Base-by-base conservation (phyloP, 1,139 yeast species). In the Nematodospora anomalae region DNA sequence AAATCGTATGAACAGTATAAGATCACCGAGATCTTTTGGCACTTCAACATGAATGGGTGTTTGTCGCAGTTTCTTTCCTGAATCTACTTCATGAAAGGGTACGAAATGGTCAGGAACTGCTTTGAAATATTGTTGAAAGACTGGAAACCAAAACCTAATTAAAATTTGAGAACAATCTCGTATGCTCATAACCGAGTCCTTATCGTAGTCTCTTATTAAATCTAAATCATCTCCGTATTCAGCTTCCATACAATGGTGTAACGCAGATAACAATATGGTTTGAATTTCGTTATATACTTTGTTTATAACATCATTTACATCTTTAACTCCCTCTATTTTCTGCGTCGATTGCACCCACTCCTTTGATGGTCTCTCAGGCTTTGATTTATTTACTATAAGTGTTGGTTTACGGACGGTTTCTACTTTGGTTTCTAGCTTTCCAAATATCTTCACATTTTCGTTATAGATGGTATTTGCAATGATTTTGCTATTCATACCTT, bases 181-280 rank as follows among this genome's bases (percentile, higher is more conserved):
- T n/a, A 83, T 50, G 2, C 62, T 56, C 0, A 32, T 34, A 2
- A 78, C 50, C 0, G 51, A 24, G 3, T 59, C 46, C 12, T 62
- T 58, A 16, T 71, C 58, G 49, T 79, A 83, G 1, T 68, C 79
- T 20, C 74, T 53, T 18, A 80, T 35, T 9, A 69, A 52, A 4
- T 67, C 74, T 16, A 79, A 44, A 32, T 79, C 85, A 1, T 77
- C 83, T 0, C 77, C 88, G 50, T 75, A 85, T 25, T 67, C 78
- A 3, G 61, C 53, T n/a, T 51, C 57, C 77, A 85, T 71, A 22
- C 77, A 73, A 37, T 58, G 60, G 40, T 77, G 79, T 2, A 81
- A 62, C 1, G 78, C 75, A 2, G 76, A 71, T 9, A 66, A 47
- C 1, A 71, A 60, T 1, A 79, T 42, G 3, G 53, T 52, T 35